Conservation (phyloP, 2,329 filamentous ascomycete species). For the Sclerotinia sclerotiorum region DNA sequence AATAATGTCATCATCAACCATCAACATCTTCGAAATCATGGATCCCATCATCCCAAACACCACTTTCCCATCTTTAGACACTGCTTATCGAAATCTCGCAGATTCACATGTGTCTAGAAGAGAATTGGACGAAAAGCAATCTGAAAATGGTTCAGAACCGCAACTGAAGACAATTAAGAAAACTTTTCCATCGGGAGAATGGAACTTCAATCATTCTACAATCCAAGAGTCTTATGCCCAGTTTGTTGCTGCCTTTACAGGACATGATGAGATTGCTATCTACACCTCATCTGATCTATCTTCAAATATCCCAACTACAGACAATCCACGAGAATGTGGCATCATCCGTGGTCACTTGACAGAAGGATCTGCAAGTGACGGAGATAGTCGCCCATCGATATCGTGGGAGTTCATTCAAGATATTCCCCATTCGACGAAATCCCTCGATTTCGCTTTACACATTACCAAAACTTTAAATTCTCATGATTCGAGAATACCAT, state of each 20-base stretch:
- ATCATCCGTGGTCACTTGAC: not conserved
- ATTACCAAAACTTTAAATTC: not conserved
- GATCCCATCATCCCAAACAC: conserved; percentile 8
- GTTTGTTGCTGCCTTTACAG: conserved; percentile 8
- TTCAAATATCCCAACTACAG: not conserved
- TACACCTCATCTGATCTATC: not conserved
- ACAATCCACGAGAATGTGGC: not conserved
- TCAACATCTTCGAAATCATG: not conserved
- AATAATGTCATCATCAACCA: not conserved
- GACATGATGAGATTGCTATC: conserved; percentile 7
- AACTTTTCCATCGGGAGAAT: not conserved
- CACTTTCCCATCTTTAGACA: not conserved
- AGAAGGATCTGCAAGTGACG: not conserved
- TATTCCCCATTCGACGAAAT: not conserved
- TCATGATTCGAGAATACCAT: not conserved
- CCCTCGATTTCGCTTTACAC: conserved; percentile 2
- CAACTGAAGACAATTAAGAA: not conserved
- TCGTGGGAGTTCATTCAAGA: not conserved
- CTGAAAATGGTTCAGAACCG: not conserved
- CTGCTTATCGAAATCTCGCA: not conserved
- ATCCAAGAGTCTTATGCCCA: conserved; percentile 5
- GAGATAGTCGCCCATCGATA: not conserved
- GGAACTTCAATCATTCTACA: not conserved
- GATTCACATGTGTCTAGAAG: not conserved
- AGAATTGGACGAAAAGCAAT: not conserved